phyloP scores from a whole-genome alignment of 2,329 filamentous ascomycete species.

The Colletotrichum melonis region DNA sequence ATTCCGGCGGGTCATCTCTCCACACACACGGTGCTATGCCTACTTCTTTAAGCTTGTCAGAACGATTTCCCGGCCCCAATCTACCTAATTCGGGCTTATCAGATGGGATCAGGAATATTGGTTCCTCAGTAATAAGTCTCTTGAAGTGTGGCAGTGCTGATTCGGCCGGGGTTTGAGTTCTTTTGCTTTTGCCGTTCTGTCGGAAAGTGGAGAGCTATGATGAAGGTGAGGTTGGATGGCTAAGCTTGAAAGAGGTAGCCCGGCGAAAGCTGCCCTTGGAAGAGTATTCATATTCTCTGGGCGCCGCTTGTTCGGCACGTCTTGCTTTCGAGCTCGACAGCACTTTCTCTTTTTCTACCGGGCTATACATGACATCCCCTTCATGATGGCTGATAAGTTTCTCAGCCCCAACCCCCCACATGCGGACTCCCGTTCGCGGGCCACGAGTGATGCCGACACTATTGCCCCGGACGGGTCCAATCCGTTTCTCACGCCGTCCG shows the following conservation, averaged over 20 bases:
- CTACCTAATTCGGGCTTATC: conserved; percentile 23
- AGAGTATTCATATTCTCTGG: conserved; percentile 28
- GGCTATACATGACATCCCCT: conserved; percentile 4
- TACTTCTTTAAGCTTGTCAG: conserved; percentile 25
- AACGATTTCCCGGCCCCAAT: conserved; percentile 3
- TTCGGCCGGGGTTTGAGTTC: neutral
- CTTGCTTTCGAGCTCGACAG: conserved; percentile 31
- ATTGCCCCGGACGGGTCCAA: conserved; percentile 31
- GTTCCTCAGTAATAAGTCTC: conserved; percentile 1
- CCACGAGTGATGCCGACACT: conserved; percentile 34
- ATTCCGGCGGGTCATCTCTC: conserved; percentile 12
- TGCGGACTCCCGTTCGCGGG: conserved; percentile 23
- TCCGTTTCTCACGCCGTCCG: conserved; percentile 40
- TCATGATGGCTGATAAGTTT: conserved; percentile 25
- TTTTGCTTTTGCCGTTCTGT: neutral
- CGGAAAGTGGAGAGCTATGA: conserved; percentile 24
- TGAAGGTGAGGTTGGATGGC: conserved; percentile 1
- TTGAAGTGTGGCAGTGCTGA: conserved; percentile 29
- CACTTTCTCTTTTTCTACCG: conserved; percentile 15
- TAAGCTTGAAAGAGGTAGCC: conserved; percentile 6
- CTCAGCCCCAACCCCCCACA: conserved; percentile 30
- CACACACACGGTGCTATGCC: conserved; percentile 21
- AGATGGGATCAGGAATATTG: conserved; percentile 21
- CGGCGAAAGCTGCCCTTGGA: conserved; percentile 23
- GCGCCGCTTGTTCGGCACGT: conserved; percentile 27